Conservation (phyloP, 768 basidiomycete species). For the Collybia mongolica region DNA sequence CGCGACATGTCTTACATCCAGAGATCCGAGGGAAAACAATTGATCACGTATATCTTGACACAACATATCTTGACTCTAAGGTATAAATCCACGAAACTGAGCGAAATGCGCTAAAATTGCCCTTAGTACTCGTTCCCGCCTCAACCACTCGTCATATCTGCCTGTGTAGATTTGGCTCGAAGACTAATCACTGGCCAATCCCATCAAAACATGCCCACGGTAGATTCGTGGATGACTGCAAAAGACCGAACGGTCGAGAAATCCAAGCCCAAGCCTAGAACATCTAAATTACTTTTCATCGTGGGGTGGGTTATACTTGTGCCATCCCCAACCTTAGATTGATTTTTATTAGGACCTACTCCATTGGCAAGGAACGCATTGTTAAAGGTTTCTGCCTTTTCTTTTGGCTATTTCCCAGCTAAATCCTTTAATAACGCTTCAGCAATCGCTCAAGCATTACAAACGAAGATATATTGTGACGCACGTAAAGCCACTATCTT, state of each 20-base stretch:
- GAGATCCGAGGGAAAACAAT: slow-evolving; percentile 77
- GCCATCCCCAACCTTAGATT: not conserved
- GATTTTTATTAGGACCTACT: slow-evolving; percentile 70
- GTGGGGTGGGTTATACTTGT: slow-evolving; percentile 55
- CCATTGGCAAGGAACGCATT: slow-evolving; percentile 96
- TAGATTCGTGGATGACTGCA: slow-evolving; percentile 52
- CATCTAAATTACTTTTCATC: slow-evolving; percentile 52
- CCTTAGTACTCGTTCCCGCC: slow-evolving; percentile 89
- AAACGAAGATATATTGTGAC: slow-evolving; percentile 88
- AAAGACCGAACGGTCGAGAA: not conserved
- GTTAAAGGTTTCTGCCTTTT: slow-evolving; percentile 70
- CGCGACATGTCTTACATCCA: slow-evolving; percentile 83
- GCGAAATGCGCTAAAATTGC: not conserved
- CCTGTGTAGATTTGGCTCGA: slow-evolving; percentile 82
- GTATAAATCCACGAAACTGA: slow-evolving; percentile 21
- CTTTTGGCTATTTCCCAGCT: not conserved
- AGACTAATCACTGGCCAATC: slow-evolving; percentile 47
- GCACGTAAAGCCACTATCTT: slow-evolving; percentile 79
- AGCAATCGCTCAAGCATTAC: slow-evolving; percentile 85
- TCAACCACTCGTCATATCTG: slow-evolving; percentile 90
- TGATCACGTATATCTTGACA: slow-evolving; percentile 92
- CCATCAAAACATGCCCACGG: slow-evolving; percentile 30
- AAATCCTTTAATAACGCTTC: slow-evolving; percentile 4
- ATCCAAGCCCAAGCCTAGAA: slow-evolving; percentile 33
- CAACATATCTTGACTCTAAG: slow-evolving; percentile 92